Conservation (phyloP, 352 stramenopile genomes). For the Pythium periplocum region DNA sequence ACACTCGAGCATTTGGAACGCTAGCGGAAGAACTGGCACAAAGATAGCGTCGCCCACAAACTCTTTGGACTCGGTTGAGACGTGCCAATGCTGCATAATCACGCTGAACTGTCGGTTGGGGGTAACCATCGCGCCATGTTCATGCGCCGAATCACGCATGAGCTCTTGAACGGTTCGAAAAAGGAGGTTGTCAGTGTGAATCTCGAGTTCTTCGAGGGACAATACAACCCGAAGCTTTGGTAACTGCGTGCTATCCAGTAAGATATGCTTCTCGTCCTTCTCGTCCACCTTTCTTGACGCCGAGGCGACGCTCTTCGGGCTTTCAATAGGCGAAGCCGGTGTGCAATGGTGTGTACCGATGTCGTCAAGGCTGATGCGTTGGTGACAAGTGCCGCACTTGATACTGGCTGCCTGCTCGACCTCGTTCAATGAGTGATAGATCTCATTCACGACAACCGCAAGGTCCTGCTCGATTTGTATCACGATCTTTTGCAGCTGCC, state of each 20-base stretch:
- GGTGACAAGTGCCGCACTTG: conserved; percentile 50
- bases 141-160: neutral
- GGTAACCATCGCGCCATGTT: neutral
- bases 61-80: conserved; percentile 65
- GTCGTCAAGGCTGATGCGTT: conserved; percentile 49
- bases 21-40: conserved; percentile 51
- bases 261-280: too few species aligned
- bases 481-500: conserved; percentile 36
- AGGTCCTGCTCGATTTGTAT: conserved; percentile 49
- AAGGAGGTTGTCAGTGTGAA: conserved; percentile 34
- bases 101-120: conserved; percentile 20
- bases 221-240: conserved; percentile 33
- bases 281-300: too few species aligned
- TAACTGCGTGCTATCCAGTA: conserved; percentile 16
- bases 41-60: conserved; percentile 59
- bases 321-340: neutral
- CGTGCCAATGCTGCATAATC: conserved; percentile 25
- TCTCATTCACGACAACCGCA: conserved; percentile 37
- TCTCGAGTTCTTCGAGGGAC: conserved; percentile 43
- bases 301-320: neutral
- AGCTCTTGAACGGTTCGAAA: conserved; percentile 22
- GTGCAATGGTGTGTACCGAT: conserved; percentile 50
- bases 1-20: conserved; percentile 73
- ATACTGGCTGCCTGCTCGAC: conserved; percentile 46
- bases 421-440: conserved; percentile 45